Evolutionary conservation across 1,139 yeast genomes (phyloP).

Genomic region (Nakaseomyces uthaithaninus): DNA sequence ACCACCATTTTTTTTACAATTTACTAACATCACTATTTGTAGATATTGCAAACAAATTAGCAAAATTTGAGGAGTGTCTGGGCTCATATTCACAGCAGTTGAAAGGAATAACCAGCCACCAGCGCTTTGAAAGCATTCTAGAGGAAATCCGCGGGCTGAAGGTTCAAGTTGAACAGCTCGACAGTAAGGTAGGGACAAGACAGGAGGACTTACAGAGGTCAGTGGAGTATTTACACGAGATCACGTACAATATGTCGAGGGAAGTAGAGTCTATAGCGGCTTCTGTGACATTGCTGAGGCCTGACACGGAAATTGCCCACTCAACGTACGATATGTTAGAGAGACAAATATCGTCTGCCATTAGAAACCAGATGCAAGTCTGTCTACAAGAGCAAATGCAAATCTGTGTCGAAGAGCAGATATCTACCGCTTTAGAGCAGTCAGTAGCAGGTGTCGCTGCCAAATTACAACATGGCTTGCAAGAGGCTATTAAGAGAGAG

Average conservation of each 20-base stretch:
- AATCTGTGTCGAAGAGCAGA: too few relatives aligned
- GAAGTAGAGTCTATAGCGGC: not conserved
- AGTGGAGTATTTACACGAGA: constrained; percentile 3
- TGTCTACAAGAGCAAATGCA: too few relatives aligned
- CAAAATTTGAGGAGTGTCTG: not conserved
- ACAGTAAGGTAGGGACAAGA: too few relatives aligned
- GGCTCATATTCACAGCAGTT: not conserved
- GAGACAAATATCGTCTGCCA: not conserved
- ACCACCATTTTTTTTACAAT: not conserved
- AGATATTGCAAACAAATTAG: not conserved
- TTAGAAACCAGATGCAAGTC: not conserved
- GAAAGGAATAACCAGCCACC: not conserved
- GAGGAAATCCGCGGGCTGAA: not conserved
- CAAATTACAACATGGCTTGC: not conserved
- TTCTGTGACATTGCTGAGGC: not conserved
- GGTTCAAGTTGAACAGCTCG: too few relatives aligned
- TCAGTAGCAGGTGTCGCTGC: not conserved
- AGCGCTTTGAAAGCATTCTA: not conserved
- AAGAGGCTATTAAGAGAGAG: not conserved
- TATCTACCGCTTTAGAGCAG: not conserved
- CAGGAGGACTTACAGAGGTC: not conserved
- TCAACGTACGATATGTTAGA: not conserved
- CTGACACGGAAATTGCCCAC: not conserved
- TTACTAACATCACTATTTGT: not conserved
- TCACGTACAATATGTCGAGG: not conserved